These are phyloP conservation scores for Pholiota adiposa DNA, from an alignment of 1,284 basidiomycete species.

Conservation along the genomic window DNA sequence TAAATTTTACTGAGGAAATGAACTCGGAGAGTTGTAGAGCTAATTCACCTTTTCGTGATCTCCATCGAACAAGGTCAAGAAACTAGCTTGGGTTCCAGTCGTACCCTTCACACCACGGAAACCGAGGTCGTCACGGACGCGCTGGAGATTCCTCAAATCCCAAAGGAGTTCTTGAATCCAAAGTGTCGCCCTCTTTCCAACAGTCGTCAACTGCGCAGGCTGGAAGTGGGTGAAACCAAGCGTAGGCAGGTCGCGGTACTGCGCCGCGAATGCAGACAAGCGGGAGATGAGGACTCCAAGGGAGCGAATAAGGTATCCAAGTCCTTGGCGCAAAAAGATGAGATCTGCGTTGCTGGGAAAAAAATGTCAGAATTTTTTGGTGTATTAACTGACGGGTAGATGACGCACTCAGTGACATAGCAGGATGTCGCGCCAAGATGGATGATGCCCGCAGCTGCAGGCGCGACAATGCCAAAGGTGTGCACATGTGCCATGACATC, in stretches of 20 bases:
- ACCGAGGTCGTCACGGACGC: constrained; percentile 92
- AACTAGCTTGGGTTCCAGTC: constrained; percentile 97
- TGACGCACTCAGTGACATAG: constrained; percentile 93
- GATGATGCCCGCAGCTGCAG: constrained; percentile 96
- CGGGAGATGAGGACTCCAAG: constrained; percentile 91
- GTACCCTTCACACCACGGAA: constrained; percentile 99
- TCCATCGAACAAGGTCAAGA: constrained; percentile 93
- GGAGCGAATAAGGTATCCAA: constrained; percentile 86
- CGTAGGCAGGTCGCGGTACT: constrained; percentile 82
- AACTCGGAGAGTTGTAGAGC: neutral
- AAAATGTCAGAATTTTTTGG: neutral
- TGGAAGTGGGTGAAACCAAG: constrained; percentile 99
- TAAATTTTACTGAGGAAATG: neutral
- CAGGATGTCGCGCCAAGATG: constrained; percentile 98
- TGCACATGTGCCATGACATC: constrained; percentile 99
- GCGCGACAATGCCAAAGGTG: constrained; percentile 93
- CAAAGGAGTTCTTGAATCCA: constrained; percentile 99
- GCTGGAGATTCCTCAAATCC: constrained; percentile 94
- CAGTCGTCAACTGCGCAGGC: constrained; percentile 97
- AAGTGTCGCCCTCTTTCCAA: constrained; percentile 97
- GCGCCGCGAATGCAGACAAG: constrained; percentile 54
- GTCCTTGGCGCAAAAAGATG: constrained; percentile 91
- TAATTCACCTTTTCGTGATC: constrained; percentile 83
- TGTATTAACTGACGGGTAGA: neutral
- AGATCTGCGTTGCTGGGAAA: constrained; percentile 88